Conservation (phyloP, 2,329 filamentous ascomycete species). For the Mycogone perniciosa region DNA sequence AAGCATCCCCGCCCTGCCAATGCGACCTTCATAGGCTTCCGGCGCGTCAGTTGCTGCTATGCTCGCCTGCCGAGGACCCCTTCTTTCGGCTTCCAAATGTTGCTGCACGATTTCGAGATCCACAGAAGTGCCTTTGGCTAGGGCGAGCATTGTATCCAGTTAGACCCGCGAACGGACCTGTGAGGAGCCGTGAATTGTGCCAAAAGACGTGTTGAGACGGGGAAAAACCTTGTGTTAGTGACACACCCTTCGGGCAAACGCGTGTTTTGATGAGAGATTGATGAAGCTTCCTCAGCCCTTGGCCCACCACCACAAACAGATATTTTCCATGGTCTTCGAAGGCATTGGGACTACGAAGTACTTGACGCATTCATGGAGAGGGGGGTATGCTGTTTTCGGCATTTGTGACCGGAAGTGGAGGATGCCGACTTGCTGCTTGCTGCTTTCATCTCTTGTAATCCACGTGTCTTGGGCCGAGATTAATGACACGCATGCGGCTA, state of each 20-base stretch:
- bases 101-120: slow-evolving; percentile 7
- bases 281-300: not conserved
- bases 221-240: not conserved
- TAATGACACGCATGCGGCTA: no score
- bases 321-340: not conserved
- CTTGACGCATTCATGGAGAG: no score
- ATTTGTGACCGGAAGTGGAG: no score
- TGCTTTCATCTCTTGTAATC: no score
- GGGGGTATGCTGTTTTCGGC: no score
- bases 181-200: not conserved
- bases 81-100: slow-evolving; percentile 11
- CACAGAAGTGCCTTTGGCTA: slow-evolving; percentile 6
- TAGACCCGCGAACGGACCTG: slow-evolving; percentile 6
- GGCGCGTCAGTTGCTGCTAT: no score
- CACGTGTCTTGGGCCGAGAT: no score
- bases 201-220: no score
- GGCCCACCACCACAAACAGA: not conserved
- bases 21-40: no score
- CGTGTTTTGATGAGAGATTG: slow-evolving; percentile 1
- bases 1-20: no score
- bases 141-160: slow-evolving; percentile 2
- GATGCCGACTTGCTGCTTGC: no score
- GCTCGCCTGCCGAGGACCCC: not conserved
- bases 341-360: no score
- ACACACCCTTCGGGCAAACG: slow-evolving; percentile 10